A percentile compares a stretch with the other conserved stretches of the same genome.
phyloP scores from a whole-genome alignment of 2,329 filamentous ascomycete species.

The Stemphylium vesicarium region DNA sequence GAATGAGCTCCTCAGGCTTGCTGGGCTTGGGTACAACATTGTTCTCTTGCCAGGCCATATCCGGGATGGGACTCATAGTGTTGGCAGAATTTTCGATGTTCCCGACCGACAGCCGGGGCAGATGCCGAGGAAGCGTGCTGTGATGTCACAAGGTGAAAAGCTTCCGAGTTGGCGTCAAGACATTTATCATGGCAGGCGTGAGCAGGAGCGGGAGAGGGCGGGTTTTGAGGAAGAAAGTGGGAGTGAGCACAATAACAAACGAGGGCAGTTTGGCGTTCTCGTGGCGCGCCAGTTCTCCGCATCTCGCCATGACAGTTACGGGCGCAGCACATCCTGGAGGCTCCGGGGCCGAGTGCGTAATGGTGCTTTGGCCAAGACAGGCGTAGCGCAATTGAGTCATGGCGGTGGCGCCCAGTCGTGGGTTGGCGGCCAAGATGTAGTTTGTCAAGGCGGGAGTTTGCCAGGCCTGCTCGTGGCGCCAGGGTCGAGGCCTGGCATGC shows the following conservation, averaged over 20 bases:
- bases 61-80: constrained; percentile 28
- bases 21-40: constrained; percentile 40
- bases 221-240: constrained; percentile 4
- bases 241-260: constrained; percentile 11
- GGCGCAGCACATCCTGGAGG: constrained; percentile 14
- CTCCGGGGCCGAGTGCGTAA: constrained; percentile 23
- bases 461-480: constrained; percentile 12
- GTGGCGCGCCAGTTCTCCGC: constrained; percentile 31
- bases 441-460: constrained; percentile 5
- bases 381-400: constrained; percentile 19
- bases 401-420: constrained; percentile 18
- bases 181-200: constrained; percentile 28
- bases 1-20: constrained; percentile 41
- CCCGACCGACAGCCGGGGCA: constrained; percentile 11
- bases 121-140: constrained; percentile 26
- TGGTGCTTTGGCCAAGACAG: constrained; percentile 22
- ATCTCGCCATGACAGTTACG: constrained; percentile 37
- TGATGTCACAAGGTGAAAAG: constrained; percentile 30
- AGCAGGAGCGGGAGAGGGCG: constrained; percentile 5
- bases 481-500: constrained; percentile 1
- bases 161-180: constrained; percentile 18
- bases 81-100: constrained; percentile 23
- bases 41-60: constrained; percentile 17
- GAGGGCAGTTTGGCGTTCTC: constrained; percentile 9
- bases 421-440: constrained; percentile 4